Evolutionary conservation across 164 flowering plant genomes (phyloP).

Genomic region (Hamamelis virginiana): DNA sequence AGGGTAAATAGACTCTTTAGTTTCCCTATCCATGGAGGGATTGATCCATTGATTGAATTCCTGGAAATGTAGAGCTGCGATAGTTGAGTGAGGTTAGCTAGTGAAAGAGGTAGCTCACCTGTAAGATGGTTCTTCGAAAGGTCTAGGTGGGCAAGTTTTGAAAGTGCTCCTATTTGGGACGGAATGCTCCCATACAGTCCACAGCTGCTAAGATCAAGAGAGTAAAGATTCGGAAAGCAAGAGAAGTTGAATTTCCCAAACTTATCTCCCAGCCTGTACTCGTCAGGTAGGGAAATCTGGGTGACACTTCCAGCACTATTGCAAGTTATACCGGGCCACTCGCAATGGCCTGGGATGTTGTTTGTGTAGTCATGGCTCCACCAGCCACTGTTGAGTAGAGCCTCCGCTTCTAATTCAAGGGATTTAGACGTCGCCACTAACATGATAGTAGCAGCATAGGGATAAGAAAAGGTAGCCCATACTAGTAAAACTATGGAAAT

Average conservation of each 20-base stretch:
- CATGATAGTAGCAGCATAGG: too few species aligned
- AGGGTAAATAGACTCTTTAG: background rate
- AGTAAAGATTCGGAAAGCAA: background rate
- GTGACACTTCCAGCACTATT: too few species aligned
- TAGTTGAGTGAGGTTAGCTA: background rate
- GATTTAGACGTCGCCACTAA: too few species aligned
- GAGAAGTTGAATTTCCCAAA: background rate
- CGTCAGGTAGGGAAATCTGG: background rate
- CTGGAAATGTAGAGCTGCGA: background rate
- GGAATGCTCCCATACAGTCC: background rate
- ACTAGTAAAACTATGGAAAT: too few species aligned
- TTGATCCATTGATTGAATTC: background rate
- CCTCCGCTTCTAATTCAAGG: too few species aligned
- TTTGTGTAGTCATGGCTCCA: too few species aligned
- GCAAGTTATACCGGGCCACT: too few species aligned
- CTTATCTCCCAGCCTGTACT: background rate
- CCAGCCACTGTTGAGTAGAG: too few species aligned
- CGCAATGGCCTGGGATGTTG: too few species aligned
- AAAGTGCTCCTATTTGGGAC: background rate
- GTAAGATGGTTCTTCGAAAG: background rate
- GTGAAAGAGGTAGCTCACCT: constrained; percentile 9
- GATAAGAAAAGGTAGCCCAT: too few species aligned
- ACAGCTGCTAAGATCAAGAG: background rate
- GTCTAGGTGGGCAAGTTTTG: background rate
- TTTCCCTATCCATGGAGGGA: constrained; percentile 2